Evolutionary conservation across 345 rosid genomes (phyloP), one percentile per base, ranked within the genome.

Genomic region (Luvunga scandens): DNA sequence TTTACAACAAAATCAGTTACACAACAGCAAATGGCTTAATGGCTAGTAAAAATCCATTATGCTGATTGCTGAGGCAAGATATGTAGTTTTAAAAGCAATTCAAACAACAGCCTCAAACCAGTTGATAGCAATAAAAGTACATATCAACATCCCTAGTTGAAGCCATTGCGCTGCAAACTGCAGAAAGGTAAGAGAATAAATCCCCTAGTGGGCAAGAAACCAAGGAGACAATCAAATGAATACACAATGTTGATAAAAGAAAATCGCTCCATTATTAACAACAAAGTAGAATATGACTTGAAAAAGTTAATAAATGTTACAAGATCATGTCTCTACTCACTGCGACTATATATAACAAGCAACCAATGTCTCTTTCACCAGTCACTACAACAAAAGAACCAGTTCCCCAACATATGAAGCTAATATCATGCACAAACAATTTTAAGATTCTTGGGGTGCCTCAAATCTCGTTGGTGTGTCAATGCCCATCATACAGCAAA

Each of bases 401-500:
- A 14, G 65, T 22, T 24, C 45, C 82, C 31, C 56, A 74, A 22
- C 25, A 78, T 57, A 78, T 66, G 53, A 72, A 76, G 75, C 55
- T 79, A 31, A 14, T 38, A 38, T 30, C 60, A 72, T 72, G 80
- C 61, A 82, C 36, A 81, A 73, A 66, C 59, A 59, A 71, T 55
- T 63, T 91, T 78, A 96, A 75, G 97, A 89, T 42, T 92, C 99
- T 80, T 94, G 97, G 19, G 98, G 97, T n/a, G 91, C 83, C 92
- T 96, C 98, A 80, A 96, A 96, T 89, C 97, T 88, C 19, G 95
- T 83, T 9, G 98, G 99, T 2, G 98, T 92, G 78, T 94, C 98
- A 71, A 96, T 96, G 84, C 98, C 98, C 90, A 91, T 90, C 99
- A 96, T 96, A 82, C 98, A 94, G 85, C 98, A 89, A 68, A 96